Evolutionary conservation across 352 stramenopile species (phyloP), one percentile per base, ranked within the genome.

Genomic region (Globisporangium mamillatum): DNA sequence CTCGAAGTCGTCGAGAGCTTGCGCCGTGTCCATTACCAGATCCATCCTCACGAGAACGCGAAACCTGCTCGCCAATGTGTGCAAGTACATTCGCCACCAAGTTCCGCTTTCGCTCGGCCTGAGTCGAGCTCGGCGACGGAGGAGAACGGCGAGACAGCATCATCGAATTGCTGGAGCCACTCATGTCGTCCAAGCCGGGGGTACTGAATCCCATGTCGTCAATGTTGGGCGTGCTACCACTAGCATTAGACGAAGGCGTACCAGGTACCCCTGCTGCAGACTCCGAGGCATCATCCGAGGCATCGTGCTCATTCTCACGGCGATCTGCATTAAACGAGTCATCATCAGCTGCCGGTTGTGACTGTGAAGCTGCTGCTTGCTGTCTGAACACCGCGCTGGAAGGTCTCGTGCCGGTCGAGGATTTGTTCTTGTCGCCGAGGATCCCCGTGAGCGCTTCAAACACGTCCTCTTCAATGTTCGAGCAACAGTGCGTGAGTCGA

Each of bases 401-500:
- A 1, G 62, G 62, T 20, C 62, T 29, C 32, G 62, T 67, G 16
- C 62, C 62, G 1, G 62, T 27, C 32, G 14, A 24, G 0, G 34
- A 36, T 22, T 41, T n/a, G 22, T 20, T 58, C 24, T 60, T 67
- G 25, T 67, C 62, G 34, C 62, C 62, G 5, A 67, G 10, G 24
- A 67, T 67, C 50, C 34, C 50, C 8, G 32, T 32, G 14, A 69
- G 48, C 44, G 55, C 64, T 24, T 69, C 56, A 20, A 69, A 69
- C 22, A 64, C 58, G 5, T 69, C 64, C 14, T 65, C 64, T 3
- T 69, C 64, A 41, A 69, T 69, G 57, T 69, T 64, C 20, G 64
- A 69, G 56, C 55, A 69, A 27, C 41, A 65, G 56, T 69, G 64
- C 22, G 41, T 60, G 10, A 41, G 38, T 14, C 58, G 32, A 32